Base-by-base conservation (phyloP, 2,329 filamentous ascomycete genomes). In the Aspergillus sp. region DNA sequence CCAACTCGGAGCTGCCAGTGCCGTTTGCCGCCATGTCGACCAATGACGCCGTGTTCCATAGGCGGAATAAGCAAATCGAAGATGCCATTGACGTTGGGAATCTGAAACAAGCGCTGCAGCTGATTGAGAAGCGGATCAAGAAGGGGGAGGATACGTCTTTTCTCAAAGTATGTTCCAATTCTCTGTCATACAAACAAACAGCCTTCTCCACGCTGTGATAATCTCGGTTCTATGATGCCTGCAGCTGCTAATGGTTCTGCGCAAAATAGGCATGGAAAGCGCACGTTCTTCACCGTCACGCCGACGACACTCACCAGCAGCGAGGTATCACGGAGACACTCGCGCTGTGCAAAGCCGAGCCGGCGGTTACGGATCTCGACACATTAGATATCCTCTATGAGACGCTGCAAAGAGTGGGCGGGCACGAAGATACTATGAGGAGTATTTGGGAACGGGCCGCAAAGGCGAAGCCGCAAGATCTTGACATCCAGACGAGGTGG, bases 51-150 rank as follows among this genome's bases (percentile, higher is more conserved):
- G 78, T 80, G 41, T 76, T 79, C 59, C 72, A 78, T 50, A 78
- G 79, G 60, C 78, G 80, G 62, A 81, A 82, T 65, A 80, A 81
- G 62, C 80, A 81, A 63, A 80, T 83, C 53, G 78, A 81, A 69
- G 81, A 82, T 75, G 80, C 80, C 57, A 77, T 82, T 72, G 77
- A 82, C 61, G 76, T 71, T 48, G 77, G 77, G 61, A 82, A 82
- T 64, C 72, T 81, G 68, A 82, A 83, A 66, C 80, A 82, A 67
- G 81, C 81, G 7, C 65, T 83, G 58, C 80, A 82, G 68, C 70
- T 82, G 22, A 81, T 81, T 56, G 80, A 83, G 61, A 83, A 82
- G 65, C 82, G 81, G 56, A 79, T 82, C 66, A 85, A 87, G 74
- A 88, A 88, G 68, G 80, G 80, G 38, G 80, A 83, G 65, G 74